Conservation (phyloP, 2,329 filamentous ascomycete species). For the Akanthomyces uredinophilus region DNA sequence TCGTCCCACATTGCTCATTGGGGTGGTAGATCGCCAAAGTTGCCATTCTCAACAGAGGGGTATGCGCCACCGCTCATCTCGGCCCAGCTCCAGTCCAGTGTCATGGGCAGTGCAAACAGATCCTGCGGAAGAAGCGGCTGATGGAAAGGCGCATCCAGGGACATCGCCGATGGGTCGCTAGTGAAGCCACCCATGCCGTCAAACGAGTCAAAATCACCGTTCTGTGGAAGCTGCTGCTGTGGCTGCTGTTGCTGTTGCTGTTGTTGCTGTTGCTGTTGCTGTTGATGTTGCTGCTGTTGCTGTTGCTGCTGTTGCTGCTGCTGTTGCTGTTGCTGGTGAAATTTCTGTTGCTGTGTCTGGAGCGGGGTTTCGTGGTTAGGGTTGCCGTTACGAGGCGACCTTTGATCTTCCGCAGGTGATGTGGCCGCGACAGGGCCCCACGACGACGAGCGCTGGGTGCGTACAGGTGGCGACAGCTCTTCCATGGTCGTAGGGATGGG, state of each 20-base stretch:
- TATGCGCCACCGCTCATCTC: conserved; percentile 63
- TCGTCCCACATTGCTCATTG: neutral
- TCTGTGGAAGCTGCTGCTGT: conserved; percentile 24
- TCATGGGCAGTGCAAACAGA: conserved; percentile 93
- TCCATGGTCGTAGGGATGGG: conserved; percentile 18
- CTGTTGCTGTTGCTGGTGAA: neutral
- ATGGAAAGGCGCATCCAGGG: conserved; percentile 50
- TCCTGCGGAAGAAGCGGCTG: conserved; percentile 90
- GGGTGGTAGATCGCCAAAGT: conserved; percentile 31
- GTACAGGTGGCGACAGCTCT: conserved; percentile 26
- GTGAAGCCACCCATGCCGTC: conserved; percentile 39
- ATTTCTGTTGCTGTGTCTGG: neutral
- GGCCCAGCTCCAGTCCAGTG: conserved; percentile 81
- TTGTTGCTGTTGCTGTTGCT: neutral
- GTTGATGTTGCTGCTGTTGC: neutral
- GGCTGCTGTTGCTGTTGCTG: conserved; percentile 5
- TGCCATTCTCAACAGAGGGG: conserved; percentile 59
- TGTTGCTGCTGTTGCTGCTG: conserved; percentile 12
- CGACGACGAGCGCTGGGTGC: conserved; percentile 21
- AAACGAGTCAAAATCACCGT: conserved; percentile 39
- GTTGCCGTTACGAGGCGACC: conserved; percentile 5
- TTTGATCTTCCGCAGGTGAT: conserved; percentile 10
- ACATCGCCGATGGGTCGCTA: conserved; percentile 18
- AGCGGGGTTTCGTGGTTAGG: neutral
- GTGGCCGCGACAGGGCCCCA: conserved; percentile 19